phyloP scores from a whole-genome alignment of 2,329 filamentous ascomycete species.

The Hymenoscyphus scutula region DNA sequence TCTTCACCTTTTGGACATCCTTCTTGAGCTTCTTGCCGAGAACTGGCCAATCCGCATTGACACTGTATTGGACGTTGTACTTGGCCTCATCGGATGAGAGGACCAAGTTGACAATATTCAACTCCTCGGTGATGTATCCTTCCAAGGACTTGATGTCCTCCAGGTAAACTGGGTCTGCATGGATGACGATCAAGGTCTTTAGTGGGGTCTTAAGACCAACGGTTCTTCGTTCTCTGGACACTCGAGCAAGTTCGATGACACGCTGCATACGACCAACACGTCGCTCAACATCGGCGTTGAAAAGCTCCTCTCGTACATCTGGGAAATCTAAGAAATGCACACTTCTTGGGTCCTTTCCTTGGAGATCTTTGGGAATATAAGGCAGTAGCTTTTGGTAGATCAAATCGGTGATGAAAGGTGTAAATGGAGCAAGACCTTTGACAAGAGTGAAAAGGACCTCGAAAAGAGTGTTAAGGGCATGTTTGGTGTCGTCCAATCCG shows the following conservation, averaged over 20 bases:
- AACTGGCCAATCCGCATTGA: conserved; percentile 87
- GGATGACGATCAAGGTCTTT: conserved; percentile 85
- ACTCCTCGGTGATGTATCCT: conserved; percentile 85
- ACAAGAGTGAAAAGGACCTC: conserved; percentile 89
- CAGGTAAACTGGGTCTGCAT: conserved; percentile 77
- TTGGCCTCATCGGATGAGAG: conserved; percentile 83
- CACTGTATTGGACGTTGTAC: conserved; percentile 90
- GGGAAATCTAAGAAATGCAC: conserved; percentile 94
- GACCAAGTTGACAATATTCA: conserved; percentile 84
- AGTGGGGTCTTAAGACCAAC: conserved; percentile 89
- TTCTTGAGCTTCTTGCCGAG: conserved; percentile 98
- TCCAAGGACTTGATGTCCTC: conserved; percentile 83
- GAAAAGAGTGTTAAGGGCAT: conserved; percentile 91
- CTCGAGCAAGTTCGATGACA: conserved; percentile 86
- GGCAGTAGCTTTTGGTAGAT: conserved; percentile 84
- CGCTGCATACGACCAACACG: conserved; percentile 89
- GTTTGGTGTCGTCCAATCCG: conserved; percentile 79
- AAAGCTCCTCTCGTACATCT: conserved; percentile 82
- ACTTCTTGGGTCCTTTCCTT: conserved; percentile 72
- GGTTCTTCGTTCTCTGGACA: conserved; percentile 79
- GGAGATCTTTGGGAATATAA: conserved; percentile 72
- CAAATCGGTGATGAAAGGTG: conserved; percentile 90
- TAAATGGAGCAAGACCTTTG: conserved; percentile 88
- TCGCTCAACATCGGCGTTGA: conserved; percentile 81
- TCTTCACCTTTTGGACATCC: conserved; percentile 87